Base-by-base conservation (phyloP, 1,284 basidiomycete genomes). In the Jaminaea rosea region DNA sequence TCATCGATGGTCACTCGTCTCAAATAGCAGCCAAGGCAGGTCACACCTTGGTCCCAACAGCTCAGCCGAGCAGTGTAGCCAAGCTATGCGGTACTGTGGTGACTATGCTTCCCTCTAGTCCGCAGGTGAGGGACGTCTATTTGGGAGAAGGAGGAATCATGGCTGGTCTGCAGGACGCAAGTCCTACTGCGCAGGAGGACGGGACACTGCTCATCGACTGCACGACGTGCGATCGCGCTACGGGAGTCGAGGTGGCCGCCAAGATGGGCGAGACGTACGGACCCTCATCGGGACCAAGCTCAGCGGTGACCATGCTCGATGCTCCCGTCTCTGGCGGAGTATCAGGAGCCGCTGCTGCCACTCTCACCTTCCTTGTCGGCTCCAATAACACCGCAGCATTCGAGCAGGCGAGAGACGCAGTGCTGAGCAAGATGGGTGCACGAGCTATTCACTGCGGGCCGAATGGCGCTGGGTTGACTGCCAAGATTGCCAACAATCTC, bases 261-360 rank as follows among this genome's bases (percentile, higher is more conserved):
- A 74, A 79, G 31, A 80, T 88, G 86, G n/a, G 85, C 83, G 4
- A 77, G 76, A 26, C 11, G 24, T 15, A 8, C 21, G 26, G 26
- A n/a, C 24, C 10, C 15, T 13, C 9, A 6, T 11, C 17, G 45
- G 4, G 46, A 53, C 19, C 21, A 48, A 29, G 53, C 52, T n/a
- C 39, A 0, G 48, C 42, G 7, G 66, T 58, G n/a, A 63, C 68
- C 34, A 88, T 92, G 82, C 80, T 92, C 42, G 89, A 93, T 73
- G 88, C 89, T 1, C 90, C 89, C 13, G 89, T 93, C 0, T 89
- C 87, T 29, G 89, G 89, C 53, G 90, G 88, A 82, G 87, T 89
- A 6, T 77, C 85, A 15, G 89, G 89, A 21, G 90, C 90, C 8
- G 83, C 85, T 67, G 85, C 65, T 0, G 67, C 53, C 0, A 88